Conservation (phyloP, 2,329 filamentous ascomycete species). For the Hymenoscyphus repandus region DNA sequence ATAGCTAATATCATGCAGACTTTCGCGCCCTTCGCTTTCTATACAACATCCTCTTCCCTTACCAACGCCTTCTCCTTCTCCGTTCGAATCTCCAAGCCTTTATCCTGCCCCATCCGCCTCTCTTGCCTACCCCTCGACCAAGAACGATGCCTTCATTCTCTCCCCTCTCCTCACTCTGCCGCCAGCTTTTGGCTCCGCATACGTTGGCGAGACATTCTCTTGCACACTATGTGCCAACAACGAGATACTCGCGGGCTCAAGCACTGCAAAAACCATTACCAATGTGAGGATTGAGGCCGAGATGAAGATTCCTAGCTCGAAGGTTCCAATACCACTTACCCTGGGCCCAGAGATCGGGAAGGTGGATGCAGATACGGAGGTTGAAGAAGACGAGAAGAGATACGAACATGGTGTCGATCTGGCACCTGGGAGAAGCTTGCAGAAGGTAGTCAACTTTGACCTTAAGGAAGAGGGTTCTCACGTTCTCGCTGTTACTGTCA, state of each 20-base stretch:
- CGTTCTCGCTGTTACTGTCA: constrained; percentile 87
- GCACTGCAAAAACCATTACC: constrained; percentile 48
- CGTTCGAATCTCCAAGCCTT: constrained; percentile 40
- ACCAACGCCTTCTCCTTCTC: constrained; percentile 35
- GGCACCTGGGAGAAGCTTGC: constrained; percentile 61
- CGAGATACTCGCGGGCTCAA: constrained; percentile 49
- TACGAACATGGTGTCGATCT: constrained; percentile 42
- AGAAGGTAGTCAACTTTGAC: constrained; percentile 79
- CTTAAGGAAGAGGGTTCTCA: constrained; percentile 93
- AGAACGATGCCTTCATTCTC: constrained; percentile 45
- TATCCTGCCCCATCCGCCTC: constrained; percentile 50
- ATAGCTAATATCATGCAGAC: constrained; percentile 41
- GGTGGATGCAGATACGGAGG: constrained; percentile 2
- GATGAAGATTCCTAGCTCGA: constrained; percentile 80
- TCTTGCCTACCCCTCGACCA: constrained; percentile 61
- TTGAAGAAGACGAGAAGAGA: constrained; percentile 12
- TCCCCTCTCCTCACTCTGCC: constrained; percentile 74
- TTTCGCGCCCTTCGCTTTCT: constrained; percentile 76
- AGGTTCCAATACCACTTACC: constrained; percentile 56
- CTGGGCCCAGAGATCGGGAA: constrained; percentile 37
- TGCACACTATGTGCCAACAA: constrained; percentile 97
- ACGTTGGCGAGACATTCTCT: constrained; percentile 90
- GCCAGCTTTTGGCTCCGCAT: constrained; percentile 86
- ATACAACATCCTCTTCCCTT: constrained; percentile 61
- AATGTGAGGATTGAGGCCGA: constrained; percentile 82